Evolutionary conservation across 1,284 basidiomycete genomes (phyloP).

Genomic region (Apiotrichum montevideense): DNA sequence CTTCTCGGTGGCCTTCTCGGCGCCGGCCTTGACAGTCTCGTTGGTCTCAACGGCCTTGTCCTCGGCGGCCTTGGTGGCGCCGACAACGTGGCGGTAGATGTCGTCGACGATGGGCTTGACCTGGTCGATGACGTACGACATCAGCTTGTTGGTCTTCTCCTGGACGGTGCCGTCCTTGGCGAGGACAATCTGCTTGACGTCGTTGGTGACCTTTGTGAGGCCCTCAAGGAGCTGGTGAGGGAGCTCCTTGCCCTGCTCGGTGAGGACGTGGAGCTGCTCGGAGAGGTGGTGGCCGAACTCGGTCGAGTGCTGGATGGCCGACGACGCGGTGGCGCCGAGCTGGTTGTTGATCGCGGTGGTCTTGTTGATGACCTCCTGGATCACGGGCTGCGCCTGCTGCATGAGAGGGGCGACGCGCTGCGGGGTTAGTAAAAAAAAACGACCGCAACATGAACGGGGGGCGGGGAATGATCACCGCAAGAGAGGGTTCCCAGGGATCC

Average conservation of each 20-base stretch:
- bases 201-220: conserved; percentile 35
- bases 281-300: conserved; percentile 37
- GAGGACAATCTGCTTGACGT: conserved; percentile 42
- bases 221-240: conserved; percentile 39
- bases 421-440: not conserved
- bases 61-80: conserved; percentile 27
- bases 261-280: conserved; percentile 39
- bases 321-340: conserved; percentile 33
- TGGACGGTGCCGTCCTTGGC: conserved; percentile 41
- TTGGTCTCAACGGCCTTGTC: conserved; percentile 25
- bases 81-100: conserved; percentile 41
- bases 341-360: conserved; percentile 39
- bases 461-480: not conserved
- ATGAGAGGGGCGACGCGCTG: conserved; percentile 37
- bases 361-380: conserved; percentile 39
- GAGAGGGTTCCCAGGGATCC: not conserved
- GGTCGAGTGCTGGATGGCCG: conserved; percentile 33
- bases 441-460: no score
- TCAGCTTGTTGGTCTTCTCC: conserved; percentile 46
- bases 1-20: conserved; percentile 3
- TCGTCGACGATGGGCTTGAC: conserved; percentile 46
- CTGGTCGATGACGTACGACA: conserved; percentile 42
- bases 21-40: conserved; percentile 21
- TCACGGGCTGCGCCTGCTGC: conserved; percentile 32
- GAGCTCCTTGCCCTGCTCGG: conserved; percentile 40